Evolutionary conservation across 805 yeast species (phyloP).

Genomic region (Pichia rugopelliculosa): DNA sequence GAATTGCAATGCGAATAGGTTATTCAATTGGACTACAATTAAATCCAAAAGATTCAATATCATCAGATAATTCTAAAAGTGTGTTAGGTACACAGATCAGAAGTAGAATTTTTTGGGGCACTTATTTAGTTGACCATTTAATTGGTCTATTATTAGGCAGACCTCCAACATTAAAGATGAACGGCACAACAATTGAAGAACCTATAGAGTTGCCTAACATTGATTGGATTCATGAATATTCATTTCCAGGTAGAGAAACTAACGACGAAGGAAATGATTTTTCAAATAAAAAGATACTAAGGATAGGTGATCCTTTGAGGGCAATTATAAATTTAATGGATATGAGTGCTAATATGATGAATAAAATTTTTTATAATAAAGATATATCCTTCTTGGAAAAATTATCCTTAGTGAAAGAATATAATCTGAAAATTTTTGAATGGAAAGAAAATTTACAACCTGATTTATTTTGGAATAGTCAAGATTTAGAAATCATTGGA

Average conservation of each 20-base stretch:
- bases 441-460: slow-evolving; percentile 47
- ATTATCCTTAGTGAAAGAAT: not conserved
- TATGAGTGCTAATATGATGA: slow-evolving; percentile 39
- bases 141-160: slow-evolving; percentile 53
- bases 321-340: slow-evolving; percentile 36
- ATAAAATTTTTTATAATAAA: slow-evolving; percentile 32
- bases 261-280: too few species aligned
- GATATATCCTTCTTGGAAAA: not conserved
- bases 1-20: slow-evolving; percentile 58
- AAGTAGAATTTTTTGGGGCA: slow-evolving; percentile 59
- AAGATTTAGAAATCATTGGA: slow-evolving; percentile 32
- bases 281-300: slow-evolving; percentile 14
- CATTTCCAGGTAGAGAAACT: slow-evolving; percentile 27
- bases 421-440: slow-evolving; percentile 11
- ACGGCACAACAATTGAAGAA: slow-evolving; percentile 55
- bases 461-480: slow-evolving; percentile 39
- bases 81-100: slow-evolving; percentile 37
- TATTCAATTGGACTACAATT: slow-evolving; percentile 47
- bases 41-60: slow-evolving; percentile 32
- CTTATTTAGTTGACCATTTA: slow-evolving; percentile 57
- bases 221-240: slow-evolving; percentile 53
- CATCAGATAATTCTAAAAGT: slow-evolving; percentile 28
- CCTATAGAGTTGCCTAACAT: slow-evolving; percentile 53
- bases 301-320: slow-evolving; percentile 38
- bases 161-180: slow-evolving; percentile 46